phyloP scores from a whole-genome alignment of 306 rosid genomes.

The Crotalaria pallida region DNA sequence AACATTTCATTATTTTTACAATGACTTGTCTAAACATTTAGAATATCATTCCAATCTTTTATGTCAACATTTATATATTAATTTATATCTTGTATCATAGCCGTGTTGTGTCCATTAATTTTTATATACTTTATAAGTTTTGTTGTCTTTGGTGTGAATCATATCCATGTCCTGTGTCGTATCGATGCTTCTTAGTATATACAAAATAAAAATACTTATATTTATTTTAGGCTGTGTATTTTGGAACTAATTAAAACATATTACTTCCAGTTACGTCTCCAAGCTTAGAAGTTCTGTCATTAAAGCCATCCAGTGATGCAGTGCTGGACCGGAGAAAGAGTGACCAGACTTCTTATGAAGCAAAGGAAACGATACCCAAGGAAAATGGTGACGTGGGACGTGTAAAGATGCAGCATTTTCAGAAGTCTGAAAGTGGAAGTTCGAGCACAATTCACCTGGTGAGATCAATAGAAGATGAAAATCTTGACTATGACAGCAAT shows the following conservation, averaged over 20 bases:
- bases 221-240: background rate
- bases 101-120: too few species aligned
- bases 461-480: slow-evolving; percentile 68
- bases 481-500: slow-evolving; percentile 87
- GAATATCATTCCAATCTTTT: too few species aligned
- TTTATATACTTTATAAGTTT: too few species aligned
- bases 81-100: too few species aligned
- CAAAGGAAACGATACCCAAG: slow-evolving; percentile 40
- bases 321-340: slow-evolving; percentile 13
- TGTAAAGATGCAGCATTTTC: slow-evolving; percentile 41
- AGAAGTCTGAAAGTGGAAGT: slow-evolving; percentile 49
- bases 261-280: slow-evolving; percentile 56
- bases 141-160: too few species aligned
- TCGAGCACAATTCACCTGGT: slow-evolving; percentile 58
- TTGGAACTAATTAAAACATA: slow-evolving; percentile 19
- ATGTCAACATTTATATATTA: too few species aligned
- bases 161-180: too few species aligned
- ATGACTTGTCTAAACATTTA: too few species aligned
- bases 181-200: too few species aligned
- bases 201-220: too few species aligned
- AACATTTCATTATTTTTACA: too few species aligned
- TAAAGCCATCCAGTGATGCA: slow-evolving; percentile 33
- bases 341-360: slow-evolving; percentile 29
- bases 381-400: slow-evolving; percentile 36
- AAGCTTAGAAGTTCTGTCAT: slow-evolving; percentile 42